Evolutionary conservation across 495 filamentous ascomycete species (phyloP).

Genomic region (Antarctomyces pellizariae): DNA sequence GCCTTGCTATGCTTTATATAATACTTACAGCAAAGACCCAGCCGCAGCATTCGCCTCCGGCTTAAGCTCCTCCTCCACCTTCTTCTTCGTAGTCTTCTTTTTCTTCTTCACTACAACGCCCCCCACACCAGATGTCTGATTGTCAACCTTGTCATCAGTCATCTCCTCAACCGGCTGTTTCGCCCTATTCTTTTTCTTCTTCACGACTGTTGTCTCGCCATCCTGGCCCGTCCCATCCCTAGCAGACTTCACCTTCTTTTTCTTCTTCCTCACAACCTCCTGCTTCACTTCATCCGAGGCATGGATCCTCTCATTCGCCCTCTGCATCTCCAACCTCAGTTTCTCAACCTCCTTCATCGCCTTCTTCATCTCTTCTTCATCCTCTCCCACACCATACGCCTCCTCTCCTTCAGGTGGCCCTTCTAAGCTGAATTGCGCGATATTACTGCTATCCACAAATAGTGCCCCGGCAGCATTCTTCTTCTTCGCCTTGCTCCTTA

Average conservation of each 20-base stretch:
- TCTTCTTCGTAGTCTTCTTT: no score
- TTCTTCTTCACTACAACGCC: slow-evolving; percentile 19
- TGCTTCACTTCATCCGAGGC: slow-evolving; percentile 40
- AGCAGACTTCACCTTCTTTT: slow-evolving; percentile 24
- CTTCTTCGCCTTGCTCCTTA: slow-evolving; percentile 18
- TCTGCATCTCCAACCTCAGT: slow-evolving; percentile 72
- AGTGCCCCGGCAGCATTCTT: slow-evolving; percentile 37
- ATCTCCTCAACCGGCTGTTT: slow-evolving; percentile 7
- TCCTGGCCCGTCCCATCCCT: slow-evolving; percentile 7
- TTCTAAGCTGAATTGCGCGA: slow-evolving; percentile 40
- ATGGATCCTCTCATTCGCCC: slow-evolving; percentile 62
- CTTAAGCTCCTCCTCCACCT: no score
- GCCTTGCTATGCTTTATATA: no score
- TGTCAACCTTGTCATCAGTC: slow-evolving; percentile 6
- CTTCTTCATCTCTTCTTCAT: slow-evolving; percentile 63
- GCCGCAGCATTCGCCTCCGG: no score
- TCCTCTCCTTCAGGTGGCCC: slow-evolving; percentile 19
- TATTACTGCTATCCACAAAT: slow-evolving; percentile 63
- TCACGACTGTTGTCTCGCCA: slow-evolving; percentile 9
- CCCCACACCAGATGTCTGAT: slow-evolving; percentile 3
- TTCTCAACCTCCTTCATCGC: slow-evolving; percentile 74
- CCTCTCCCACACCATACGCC: slow-evolving; percentile 23
- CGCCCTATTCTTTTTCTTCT: slow-evolving; percentile 16
- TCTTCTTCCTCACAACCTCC: slow-evolving; percentile 62
- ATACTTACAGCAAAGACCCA: no score